Percentiles rank a stretch among this genome's conserved stretches.
Conservation (phyloP, 306 rosid species). For the Sesbania bispinosa region DNA sequence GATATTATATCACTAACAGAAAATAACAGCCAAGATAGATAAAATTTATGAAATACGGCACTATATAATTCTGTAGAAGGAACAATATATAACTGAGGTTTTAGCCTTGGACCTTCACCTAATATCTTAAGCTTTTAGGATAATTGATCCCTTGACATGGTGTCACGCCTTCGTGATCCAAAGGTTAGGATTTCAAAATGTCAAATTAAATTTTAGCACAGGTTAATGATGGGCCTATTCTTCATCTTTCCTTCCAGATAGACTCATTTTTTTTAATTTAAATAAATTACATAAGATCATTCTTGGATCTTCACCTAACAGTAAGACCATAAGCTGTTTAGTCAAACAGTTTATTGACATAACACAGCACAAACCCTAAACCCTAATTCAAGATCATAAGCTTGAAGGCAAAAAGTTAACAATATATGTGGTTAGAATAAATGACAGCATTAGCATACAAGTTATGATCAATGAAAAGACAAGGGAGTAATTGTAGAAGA, state of each 20-base stretch:
- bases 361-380: background rate
- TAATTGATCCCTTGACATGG: background rate
- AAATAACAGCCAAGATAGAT: no score
- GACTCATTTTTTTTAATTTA: background rate
- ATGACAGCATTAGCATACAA: no score
- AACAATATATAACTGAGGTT: background rate
- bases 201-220: background rate
- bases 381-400: constrained; percentile 1
- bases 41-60: background rate
- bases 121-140: background rate
- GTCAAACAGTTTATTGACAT: background rate
- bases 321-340: background rate
- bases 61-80: background rate
- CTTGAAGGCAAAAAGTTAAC: constrained; percentile 6
- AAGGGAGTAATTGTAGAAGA: background rate
- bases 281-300: background rate
- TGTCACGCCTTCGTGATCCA: background rate
- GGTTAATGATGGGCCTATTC: background rate
- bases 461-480: background rate
- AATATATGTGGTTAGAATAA: background rate
- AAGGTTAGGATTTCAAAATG: background rate
- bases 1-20: no score
- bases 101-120: background rate
- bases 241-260: constrained; percentile 2
- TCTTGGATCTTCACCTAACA: background rate